Evolutionary conservation across 1,284 basidiomycete genomes (phyloP), one percentile per base, ranked within the genome.

Genomic region (Naganishia cerealis): DNA sequence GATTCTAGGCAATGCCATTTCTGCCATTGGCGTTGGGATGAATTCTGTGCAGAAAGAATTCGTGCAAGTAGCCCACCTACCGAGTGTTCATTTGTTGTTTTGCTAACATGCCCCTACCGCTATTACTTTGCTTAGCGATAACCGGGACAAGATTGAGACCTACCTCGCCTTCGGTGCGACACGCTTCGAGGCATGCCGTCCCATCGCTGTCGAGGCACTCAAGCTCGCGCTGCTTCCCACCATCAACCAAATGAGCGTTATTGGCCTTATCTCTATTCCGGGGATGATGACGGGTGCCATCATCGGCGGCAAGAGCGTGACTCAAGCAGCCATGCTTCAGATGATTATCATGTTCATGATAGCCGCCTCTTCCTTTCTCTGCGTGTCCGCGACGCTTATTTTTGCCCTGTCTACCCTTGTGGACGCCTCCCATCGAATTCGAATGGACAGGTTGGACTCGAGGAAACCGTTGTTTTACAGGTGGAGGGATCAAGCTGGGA

Each of bases 311-410:
- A 86, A 89, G 40, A 87, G 87, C 38, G 90, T 93, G 58, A 85
- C 90, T 57, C 90, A 92, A 79, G 91, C 91, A 0, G 90, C 90
- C 0, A 86, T 87, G 61, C 80, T 93, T 12, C 91, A 93, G 75
- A 92, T 91, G 88, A 87, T 92, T 69, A 91, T 92, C 80, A 90
- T 92, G 87, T 92, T 93, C 79, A 90, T 92, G 88, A 90, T 93
- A 65, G 87, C 88, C 1, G 87, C 90, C 0, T 85, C 86, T 66
- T 88, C 88, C 0, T 86, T 87, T 0, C 84, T 92, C 29, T 85
- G 87, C 6, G 84, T 86, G 7, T 87, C 90, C 68, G 80, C 85
- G 57, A 85, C 86, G 1, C 87, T 88, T 0, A 80, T 87, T 65
- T 81, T 86, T 46, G 83, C 86, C 1, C 83, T 91, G 13, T 79